A percentile compares a stretch with the other conserved stretches of the same genome.
Conservation (phyloP, 441 rosid genomes). For the Corymbia citriodora region DNA sequence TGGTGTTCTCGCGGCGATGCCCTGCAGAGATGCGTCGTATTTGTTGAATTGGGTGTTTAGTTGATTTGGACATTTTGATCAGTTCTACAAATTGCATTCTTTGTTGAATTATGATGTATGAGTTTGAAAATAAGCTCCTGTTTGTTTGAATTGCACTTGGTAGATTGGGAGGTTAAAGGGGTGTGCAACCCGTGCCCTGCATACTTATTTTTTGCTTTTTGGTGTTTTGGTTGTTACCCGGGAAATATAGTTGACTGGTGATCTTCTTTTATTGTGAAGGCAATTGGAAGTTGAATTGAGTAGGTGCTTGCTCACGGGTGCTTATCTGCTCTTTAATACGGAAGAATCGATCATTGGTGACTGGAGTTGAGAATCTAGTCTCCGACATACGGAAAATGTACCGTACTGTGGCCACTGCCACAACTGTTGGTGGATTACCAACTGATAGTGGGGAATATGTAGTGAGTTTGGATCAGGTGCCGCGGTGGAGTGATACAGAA, state of each 20-base stretch:
- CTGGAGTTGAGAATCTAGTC: background rate
- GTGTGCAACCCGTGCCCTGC: background rate
- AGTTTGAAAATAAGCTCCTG: background rate
- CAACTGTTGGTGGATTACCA: constrained; percentile 72
- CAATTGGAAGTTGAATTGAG: background rate
- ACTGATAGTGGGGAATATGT: constrained; percentile 67
- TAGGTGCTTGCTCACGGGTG: background rate
- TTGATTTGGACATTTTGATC: background rate
- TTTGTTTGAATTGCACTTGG: background rate
- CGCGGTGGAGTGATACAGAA: constrained; percentile 91
- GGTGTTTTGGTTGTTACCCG: background rate
- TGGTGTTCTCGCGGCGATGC: background rate
- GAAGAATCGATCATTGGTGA: background rate
- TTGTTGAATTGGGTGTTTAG: background rate
- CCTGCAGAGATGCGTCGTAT: background rate
- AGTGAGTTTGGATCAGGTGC: constrained; percentile 90
- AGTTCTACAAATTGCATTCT: background rate
- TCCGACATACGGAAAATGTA: constrained; percentile 37
- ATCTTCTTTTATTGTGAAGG: background rate
- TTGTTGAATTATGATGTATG: background rate
- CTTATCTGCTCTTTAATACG: background rate
- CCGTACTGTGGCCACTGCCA: constrained; percentile 57
- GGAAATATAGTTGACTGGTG: background rate
- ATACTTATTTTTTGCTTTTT: background rate
- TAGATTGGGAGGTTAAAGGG: background rate